phyloP scores from a whole-genome alignment of 2,329 filamentous ascomycete species.

The Fusarium denticulatum region DNA sequence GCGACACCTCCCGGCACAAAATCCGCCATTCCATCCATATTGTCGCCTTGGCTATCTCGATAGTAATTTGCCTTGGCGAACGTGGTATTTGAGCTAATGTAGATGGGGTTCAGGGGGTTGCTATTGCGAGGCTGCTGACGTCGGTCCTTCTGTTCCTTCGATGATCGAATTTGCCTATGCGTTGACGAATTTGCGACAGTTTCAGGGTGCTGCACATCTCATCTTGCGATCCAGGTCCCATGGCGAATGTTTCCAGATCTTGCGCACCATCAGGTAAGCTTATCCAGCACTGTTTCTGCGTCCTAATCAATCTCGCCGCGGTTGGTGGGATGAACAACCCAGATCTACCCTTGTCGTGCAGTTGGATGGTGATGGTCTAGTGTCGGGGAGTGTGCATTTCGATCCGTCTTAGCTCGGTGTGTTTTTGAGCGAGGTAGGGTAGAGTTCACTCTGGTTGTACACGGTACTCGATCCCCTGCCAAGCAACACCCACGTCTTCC shows the following conservation, averaged over 20 bases:
- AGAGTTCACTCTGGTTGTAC: constrained; percentile 5
- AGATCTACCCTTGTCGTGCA: constrained; percentile 29
- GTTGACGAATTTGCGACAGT: constrained; percentile 33
- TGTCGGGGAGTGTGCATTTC: constrained; percentile 35
- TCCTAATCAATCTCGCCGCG: background rate
- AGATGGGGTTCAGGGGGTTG: background rate
- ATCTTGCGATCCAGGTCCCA: background rate
- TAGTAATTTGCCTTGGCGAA: background rate
- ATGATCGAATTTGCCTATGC: constrained; percentile 22
- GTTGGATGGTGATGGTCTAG: constrained; percentile 25
- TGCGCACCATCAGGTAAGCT: constrained; percentile 11
- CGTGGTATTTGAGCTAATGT: background rate
- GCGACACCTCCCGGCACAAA: background rate
- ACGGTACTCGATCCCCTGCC: constrained; percentile 21
- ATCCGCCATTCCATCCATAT: background rate
- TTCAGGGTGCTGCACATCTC: background rate
- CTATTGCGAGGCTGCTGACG: background rate
- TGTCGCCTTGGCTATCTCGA: constrained; percentile 12
- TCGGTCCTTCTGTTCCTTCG: constrained; percentile 20
- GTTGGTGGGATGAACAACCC: constrained; percentile 12
- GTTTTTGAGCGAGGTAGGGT: background rate
- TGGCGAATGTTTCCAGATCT: constrained; percentile 14
- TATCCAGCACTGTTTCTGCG: background rate
- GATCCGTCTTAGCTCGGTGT: background rate
- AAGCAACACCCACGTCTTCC: constrained; percentile 1